phyloP scores from a whole-genome alignment of 1,284 basidiomycete genomes.

The Singerocomus inundabilis region DNA sequence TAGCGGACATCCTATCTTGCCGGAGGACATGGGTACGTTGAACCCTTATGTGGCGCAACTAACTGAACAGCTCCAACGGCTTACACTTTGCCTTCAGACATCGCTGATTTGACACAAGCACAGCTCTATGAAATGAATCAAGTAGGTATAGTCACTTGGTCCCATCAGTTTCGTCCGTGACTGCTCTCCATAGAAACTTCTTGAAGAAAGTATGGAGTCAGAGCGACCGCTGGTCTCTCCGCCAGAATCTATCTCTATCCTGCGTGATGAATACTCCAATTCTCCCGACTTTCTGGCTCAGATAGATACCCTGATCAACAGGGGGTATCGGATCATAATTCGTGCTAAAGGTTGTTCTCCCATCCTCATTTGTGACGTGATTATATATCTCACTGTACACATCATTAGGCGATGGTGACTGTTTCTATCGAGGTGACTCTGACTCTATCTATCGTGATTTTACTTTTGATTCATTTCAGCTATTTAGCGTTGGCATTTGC shows the following conservation, averaged over 20 bases:
- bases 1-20: conserved; percentile 31
- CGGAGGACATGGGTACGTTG: conserved; percentile 30
- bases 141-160: conserved; percentile 23
- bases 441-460: conserved; percentile 1
- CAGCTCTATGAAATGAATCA: conserved; percentile 53
- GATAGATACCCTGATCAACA: conserved; percentile 57
- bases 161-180: conserved; percentile 3
- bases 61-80: not conserved
- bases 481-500: conserved; percentile 66
- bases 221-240: conserved; percentile 51
- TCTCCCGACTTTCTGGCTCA: conserved; percentile 58
- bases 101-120: conserved; percentile 33
- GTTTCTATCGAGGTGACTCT: conserved; percentile 71
- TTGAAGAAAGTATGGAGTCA: conserved; percentile 47
- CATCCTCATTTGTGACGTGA: conserved; percentile 34
- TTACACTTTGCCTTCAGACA: conserved; percentile 23
- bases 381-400: conserved; percentile 9
- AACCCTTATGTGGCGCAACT: not conserved
- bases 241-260: conserved; percentile 45
- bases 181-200: conserved; percentile 37
- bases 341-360: conserved; percentile 58
- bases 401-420: conserved; percentile 69
- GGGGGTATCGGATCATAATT: conserved; percentile 63
- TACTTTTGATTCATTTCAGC: conserved; percentile 34
- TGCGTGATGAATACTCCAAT: conserved; percentile 66